Conservation (phyloP, 2,329 filamentous ascomycete species). For the Alternaria sp. region DNA sequence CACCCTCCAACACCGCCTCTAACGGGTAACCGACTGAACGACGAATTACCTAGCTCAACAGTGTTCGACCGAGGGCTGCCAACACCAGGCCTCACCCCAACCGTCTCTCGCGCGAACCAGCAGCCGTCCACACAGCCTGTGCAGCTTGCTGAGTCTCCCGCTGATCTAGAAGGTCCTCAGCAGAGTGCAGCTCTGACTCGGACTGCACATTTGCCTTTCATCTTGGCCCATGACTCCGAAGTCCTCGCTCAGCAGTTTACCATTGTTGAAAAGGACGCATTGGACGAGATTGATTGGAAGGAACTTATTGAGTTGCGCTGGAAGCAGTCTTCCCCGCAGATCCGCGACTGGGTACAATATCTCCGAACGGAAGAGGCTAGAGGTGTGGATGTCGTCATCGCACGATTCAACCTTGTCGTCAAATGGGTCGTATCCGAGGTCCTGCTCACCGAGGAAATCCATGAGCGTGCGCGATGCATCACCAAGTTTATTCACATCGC, state of each 20-base stretch:
- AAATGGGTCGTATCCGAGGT: constrained; percentile 86
- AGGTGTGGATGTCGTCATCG: constrained; percentile 83
- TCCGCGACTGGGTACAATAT: constrained; percentile 82
- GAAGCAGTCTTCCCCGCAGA: constrained; percentile 72
- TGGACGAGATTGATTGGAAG: constrained; percentile 88
- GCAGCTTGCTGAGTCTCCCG: constrained; percentile 28
- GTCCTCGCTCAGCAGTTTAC: constrained; percentile 83
- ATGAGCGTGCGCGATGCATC: constrained; percentile 77
- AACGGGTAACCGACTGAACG: constrained; percentile 44
- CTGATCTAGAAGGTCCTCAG: constrained; percentile 28
- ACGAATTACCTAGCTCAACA: constrained; percentile 33
- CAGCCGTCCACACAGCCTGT: constrained; percentile 21
- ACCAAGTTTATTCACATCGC: constrained; percentile 86
- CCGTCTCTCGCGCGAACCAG: constrained; percentile 32
- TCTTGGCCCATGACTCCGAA: constrained; percentile 80
- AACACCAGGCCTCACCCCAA: constrained; percentile 48
- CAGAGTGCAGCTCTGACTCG: constrained; percentile 12
- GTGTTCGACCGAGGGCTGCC: constrained; percentile 45
- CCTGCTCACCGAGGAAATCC: constrained; percentile 72
- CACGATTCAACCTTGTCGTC: constrained; percentile 86
- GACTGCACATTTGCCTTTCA: constrained; percentile 72
- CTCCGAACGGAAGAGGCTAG: constrained; percentile 73
- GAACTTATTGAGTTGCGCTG: constrained; percentile 84
- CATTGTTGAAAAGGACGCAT: constrained; percentile 82
- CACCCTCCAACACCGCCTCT: constrained; percentile 54